Evolutionary conservation across 2,329 filamentous ascomycete genomes (phyloP).

Genomic region (Hyphodiscus sp.): DNA sequence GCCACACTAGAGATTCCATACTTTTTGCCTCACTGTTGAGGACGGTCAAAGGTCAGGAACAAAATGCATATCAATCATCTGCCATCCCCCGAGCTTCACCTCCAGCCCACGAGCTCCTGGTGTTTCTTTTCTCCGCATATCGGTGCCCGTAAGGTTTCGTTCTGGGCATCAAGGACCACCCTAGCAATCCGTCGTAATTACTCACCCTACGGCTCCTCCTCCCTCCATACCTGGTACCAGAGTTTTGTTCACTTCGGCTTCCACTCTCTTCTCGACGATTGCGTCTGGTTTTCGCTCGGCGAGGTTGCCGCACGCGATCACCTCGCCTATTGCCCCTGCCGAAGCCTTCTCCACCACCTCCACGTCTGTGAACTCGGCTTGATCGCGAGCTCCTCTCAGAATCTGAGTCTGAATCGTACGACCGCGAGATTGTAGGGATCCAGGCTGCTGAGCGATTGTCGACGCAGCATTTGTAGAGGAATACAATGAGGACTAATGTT

Average conservation of each 20-base stretch:
- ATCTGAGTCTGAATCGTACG: constrained; percentile 5
- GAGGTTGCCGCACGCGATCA: constrained; percentile 4
- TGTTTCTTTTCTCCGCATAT: background rate
- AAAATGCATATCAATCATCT: background rate
- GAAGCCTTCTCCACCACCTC: background rate
- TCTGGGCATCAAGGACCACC: background rate
- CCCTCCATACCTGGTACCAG: background rate
- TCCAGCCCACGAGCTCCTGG: background rate
- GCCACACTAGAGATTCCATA: no score
- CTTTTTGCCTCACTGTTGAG: no score
- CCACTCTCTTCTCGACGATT: background rate
- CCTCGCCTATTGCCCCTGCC: background rate
- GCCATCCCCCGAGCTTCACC: background rate
- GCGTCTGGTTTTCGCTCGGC: constrained; percentile 1
- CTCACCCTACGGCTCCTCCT: background rate
- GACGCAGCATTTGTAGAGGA: constrained; percentile 27
- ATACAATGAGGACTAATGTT: constrained; percentile 30
- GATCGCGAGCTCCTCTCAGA: background rate
- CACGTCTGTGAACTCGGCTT: background rate
- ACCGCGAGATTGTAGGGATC: background rate
- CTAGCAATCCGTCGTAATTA: background rate
- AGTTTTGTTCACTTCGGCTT: background rate
- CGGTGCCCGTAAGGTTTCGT: background rate
- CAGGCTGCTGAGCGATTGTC: background rate
- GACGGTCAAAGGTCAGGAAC: no score